Percentiles rank a stretch among this genome's conserved stretches.
These are phyloP conservation scores for Sphaerobolus stellatus DNA, from an alignment of 1,284 basidiomycete species.

Conservation along the genomic window DNA sequence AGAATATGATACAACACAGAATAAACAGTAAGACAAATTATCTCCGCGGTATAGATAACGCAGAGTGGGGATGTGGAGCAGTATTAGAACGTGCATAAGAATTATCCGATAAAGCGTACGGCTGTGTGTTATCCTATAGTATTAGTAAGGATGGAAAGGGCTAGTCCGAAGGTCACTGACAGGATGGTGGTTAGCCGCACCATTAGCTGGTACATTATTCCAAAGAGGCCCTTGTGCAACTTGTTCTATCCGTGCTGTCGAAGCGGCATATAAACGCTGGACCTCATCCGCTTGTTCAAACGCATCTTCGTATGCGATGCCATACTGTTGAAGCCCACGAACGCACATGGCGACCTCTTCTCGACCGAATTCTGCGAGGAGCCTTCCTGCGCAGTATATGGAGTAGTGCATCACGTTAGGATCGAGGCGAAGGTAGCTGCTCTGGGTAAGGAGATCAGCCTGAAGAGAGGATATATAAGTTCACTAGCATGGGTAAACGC, in stretches of 20 bases:
- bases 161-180: not conserved
- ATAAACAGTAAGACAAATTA: too few relatives aligned
- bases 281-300: slow-evolving; percentile 76
- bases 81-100: slow-evolving; percentile 5
- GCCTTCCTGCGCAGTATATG: slow-evolving; percentile 76
- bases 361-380: slow-evolving; percentile 79
- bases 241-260: not conserved
- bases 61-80: not conserved
- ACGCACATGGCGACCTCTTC: slow-evolving; percentile 83
- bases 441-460: slow-evolving; percentile 77
- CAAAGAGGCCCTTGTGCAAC: slow-evolving; percentile 1
- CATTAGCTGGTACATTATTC: not conserved
- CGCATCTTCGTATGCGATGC: slow-evolving; percentile 81
- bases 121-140: not conserved
- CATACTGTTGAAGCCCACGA: slow-evolving; percentile 83
- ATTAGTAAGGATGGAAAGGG: not conserved
- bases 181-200: not conserved
- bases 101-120: slow-evolving; percentile 1
- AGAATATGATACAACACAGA: too few relatives aligned
- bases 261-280: slow-evolving; percentile 46
- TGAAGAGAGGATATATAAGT: slow-evolving; percentile 26
- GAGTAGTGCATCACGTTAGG: slow-evolving; percentile 84
- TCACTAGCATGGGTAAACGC: slow-evolving; percentile 7
- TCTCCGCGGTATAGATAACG: not conserved
- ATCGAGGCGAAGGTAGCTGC: slow-evolving; percentile 81